Base-by-base conservation (phyloP, 2,329 filamentous ascomycete species). In the Rosellinia necatrix region DNA sequence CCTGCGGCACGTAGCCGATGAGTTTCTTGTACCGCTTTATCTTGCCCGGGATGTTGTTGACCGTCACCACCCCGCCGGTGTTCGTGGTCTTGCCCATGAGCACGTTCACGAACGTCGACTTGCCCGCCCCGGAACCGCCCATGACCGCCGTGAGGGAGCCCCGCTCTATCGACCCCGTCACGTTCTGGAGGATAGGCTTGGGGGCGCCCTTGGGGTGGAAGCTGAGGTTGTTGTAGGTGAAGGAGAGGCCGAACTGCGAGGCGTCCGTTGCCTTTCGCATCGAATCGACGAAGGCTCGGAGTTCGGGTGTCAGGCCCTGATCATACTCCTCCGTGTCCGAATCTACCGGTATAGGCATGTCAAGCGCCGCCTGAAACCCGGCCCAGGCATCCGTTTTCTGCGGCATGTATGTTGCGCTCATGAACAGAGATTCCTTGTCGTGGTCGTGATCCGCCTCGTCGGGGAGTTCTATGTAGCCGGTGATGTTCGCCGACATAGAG, bases 1-100 rank as follows among this genome's bases (percentile, higher is more conserved):
- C 81, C 62, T 86, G 83, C 1, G 83, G 83, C 3, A 86, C 83
- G 56, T 84, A 85, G 19, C 82, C 82, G 22, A 85, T 83, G 54
- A 85, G 72, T 65, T 84, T 83, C 68, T 81, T 84, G 68, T 82
- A 85, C 37, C 72, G 71, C 64, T 74, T 74, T 69, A 81, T 74
- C 58, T 75, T 75, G 10, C 76, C 75, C 0, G 76, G 72, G 4
- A 73, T 70, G n/a, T 77, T 78, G 58, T 85, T 85, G 60, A 85
- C 75, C 42, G 76, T 38, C 30, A 82, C 78, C 0, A 72, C 61
- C 2, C 82, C 82, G 0, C 74, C 72, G 0, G 80, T 84, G 56
- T 80, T 75, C 29, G 70, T 74, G 0, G 72, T 74, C 68, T 85
- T 84, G 10, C 82, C 82, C 81, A 84, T 84, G n/a, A 85, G 73